These are phyloP conservation scores for Dendrobium chrysotoxum DNA, from an alignment of 106 monocot species.

Conservation along the genomic window DNA sequence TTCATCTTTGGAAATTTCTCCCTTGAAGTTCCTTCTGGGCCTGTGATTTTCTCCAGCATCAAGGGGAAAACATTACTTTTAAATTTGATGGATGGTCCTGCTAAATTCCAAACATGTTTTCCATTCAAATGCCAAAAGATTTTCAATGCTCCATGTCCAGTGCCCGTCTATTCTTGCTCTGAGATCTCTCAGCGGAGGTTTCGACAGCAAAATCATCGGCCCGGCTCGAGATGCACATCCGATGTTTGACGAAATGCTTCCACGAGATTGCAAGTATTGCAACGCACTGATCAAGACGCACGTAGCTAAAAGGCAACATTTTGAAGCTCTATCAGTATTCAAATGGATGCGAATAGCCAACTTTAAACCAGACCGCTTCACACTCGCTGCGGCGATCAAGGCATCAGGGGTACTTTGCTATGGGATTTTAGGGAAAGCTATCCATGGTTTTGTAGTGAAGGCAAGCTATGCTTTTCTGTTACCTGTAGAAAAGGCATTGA, in stretches of 20 bases:
- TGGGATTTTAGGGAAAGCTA: conserved; percentile 12
- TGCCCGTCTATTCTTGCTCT: background rate
- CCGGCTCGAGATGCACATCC: background rate
- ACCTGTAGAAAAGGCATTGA: conserved; percentile 42
- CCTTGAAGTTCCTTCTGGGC: background rate
- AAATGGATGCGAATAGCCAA: conserved; percentile 10
- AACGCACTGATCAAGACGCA: conserved; percentile 17
- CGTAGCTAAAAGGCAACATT: conserved; percentile 8
- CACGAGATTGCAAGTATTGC: conserved; percentile 10
- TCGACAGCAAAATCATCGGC: background rate
- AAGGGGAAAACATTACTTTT: background rate
- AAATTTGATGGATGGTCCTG: conserved; percentile 1
- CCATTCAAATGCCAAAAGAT: background rate
- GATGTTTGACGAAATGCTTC: conserved; percentile 28
- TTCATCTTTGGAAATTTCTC: background rate
- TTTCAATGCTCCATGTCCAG: background rate
- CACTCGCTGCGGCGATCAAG: conserved; percentile 40
- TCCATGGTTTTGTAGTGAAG: conserved; percentile 47
- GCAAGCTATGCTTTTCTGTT: background rate
- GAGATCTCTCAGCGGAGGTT: background rate
- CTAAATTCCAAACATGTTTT: background rate
- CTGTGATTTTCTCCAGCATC: background rate
- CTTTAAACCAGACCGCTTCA: conserved; percentile 24
- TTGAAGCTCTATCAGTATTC: conserved; percentile 16
- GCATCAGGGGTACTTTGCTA: conserved; percentile 17